Conservation (phyloP, 2,329 filamentous ascomycete genomes). For the Septoria petroselini region DNA sequence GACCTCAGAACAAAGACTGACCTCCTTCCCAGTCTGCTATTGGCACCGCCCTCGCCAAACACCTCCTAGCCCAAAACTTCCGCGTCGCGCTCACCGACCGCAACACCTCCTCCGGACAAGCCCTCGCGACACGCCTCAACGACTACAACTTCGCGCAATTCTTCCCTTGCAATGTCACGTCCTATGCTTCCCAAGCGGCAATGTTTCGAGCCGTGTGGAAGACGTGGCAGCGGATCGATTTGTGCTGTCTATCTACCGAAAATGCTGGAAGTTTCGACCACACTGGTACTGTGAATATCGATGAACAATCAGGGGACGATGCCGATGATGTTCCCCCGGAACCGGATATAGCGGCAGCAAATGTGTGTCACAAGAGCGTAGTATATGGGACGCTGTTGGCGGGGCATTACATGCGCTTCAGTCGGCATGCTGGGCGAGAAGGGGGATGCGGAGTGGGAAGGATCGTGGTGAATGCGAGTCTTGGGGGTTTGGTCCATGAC, state of each 20-base stretch:
- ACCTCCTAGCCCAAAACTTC: slow-evolving; percentile 40
- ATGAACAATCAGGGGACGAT: no score
- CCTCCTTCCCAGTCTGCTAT: slow-evolving; percentile 45
- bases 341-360: slow-evolving; percentile 48
- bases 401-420: slow-evolving; percentile 55
- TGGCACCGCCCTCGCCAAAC: slow-evolving; percentile 43
- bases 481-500: slow-evolving; percentile 47
- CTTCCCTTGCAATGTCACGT: slow-evolving; percentile 46
- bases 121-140: slow-evolving; percentile 37
- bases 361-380: slow-evolving; percentile 53
- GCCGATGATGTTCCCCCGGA: slow-evolving; percentile 42
- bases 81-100: slow-evolving; percentile 44
- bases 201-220: slow-evolving; percentile 46
- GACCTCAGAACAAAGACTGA: background rate
- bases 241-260: slow-evolving; percentile 47
- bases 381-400: slow-evolving; percentile 51
- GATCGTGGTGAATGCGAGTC: slow-evolving; percentile 31
- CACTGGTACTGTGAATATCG: slow-evolving; percentile 49
- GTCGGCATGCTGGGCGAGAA: slow-evolving; percentile 34
- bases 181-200: slow-evolving; percentile 46
- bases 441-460: slow-evolving; percentile 1
- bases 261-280: slow-evolving; percentile 53
- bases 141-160: slow-evolving; percentile 41
- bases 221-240: slow-evolving; percentile 49
- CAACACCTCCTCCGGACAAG: slow-evolving; percentile 33